Conservation (phyloP, 805 yeast genomes). For the Wickerhamomyces subpelliculosus region DNA sequence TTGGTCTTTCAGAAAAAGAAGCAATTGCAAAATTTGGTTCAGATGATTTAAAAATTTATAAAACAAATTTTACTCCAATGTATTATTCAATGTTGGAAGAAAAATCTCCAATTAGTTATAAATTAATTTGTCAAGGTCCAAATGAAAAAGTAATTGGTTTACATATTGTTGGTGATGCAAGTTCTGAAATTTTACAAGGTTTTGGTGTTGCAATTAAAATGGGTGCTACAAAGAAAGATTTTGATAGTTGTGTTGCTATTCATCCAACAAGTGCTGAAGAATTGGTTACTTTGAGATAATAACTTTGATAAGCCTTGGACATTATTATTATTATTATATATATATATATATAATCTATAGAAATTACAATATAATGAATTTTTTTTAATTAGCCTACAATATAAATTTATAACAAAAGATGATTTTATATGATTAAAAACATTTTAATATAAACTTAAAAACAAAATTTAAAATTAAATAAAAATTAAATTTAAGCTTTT, state of each 20-base stretch:
- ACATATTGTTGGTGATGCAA: constrained; percentile 85
- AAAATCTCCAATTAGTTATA: constrained; percentile 85
- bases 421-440: background rate
- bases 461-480: background rate
- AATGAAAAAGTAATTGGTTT: constrained; percentile 94
- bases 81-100: constrained; percentile 76
- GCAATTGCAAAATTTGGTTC: constrained; percentile 77
- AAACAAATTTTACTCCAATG: constrained; percentile 83
- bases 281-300: constrained; percentile 56
- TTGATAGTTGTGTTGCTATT: constrained; percentile 93
- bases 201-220: constrained; percentile 97
- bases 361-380: background rate
- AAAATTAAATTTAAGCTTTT: constrained; percentile 55
- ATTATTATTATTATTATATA: no score
- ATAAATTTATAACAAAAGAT: no score
- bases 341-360: background rate
- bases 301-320: no score
- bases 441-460: background rate
- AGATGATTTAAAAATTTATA: constrained; percentile 74
- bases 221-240: constrained; percentile 98
- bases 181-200: constrained; percentile 94
- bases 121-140: constrained; percentile 67
- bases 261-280: constrained; percentile 99
- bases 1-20: constrained; percentile 76
- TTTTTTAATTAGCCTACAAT: no score